Conservation (phyloP, 1,284 basidiomycete genomes). For the Irpex sp. region DNA sequence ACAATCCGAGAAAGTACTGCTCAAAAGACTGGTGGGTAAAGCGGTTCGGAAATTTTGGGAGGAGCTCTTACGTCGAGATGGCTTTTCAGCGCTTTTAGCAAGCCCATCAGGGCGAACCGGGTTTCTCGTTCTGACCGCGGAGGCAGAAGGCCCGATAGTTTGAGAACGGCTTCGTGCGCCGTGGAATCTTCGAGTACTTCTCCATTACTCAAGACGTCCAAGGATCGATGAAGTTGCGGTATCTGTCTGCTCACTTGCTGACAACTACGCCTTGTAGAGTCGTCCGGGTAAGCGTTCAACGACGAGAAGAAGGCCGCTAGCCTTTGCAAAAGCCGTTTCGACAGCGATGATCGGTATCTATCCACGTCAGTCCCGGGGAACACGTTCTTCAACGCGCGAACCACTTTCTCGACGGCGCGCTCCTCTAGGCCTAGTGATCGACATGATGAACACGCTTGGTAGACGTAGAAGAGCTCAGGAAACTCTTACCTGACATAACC, state of each 20-base stretch:
- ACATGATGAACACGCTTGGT: background rate
- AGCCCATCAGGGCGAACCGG: background rate
- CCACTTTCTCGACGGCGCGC: background rate
- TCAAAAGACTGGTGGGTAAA: no score
- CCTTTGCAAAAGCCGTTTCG: background rate
- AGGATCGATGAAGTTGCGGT: background rate
- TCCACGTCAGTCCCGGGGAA: background rate
- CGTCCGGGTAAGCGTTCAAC: background rate
- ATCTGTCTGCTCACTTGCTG: background rate
- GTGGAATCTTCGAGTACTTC: background rate
- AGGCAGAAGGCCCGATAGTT: background rate
- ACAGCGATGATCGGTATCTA: background rate
- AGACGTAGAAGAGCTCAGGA: background rate
- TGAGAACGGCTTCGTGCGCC: background rate
- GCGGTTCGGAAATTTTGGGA: background rate
- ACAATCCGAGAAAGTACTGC: no score
- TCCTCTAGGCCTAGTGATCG: background rate
- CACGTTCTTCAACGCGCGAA: background rate
- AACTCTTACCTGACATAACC: background rate
- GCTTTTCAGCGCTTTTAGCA: background rate
- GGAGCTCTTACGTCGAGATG: background rate
- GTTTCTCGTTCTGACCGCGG: background rate
- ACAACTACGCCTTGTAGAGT: background rate
- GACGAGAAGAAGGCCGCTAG: background rate
- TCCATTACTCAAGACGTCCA: background rate